Evolutionary conservation across 116 monocot species (phyloP), one percentile per base, ranked within the genome.

Genomic region (Posidonia oceanica): DNA sequence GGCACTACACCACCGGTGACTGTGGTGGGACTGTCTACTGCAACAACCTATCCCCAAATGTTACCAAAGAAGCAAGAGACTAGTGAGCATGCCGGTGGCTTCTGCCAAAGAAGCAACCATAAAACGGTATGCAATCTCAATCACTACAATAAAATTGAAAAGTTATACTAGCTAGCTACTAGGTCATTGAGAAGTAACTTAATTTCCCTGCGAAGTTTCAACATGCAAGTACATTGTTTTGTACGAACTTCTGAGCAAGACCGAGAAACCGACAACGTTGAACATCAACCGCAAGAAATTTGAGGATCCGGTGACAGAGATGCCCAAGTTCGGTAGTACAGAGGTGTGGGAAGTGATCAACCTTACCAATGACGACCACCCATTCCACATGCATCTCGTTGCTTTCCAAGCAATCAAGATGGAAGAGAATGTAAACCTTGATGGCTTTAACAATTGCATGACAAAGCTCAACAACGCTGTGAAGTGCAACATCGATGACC

Each of bases 341-440:
- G 81, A 81, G 74, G 40, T 80, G 29, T 80, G 80, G 80, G 39
- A 76, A 14, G 80, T 80, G 66, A 80, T 80, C 61, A 76, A 80
- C 64, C 64, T 73, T 21, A 72, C 72, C 23, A 44, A 18, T 14
- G 72, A 72, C 61, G 21, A 60, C 48, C 72, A 72, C 52, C 72
- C 72, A 61, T 22, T 72, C 22, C 72, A 72, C 29, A 60, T 72
- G 18, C 72, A 72, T 44, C 62, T 62, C 14, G 62, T 23, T 7
- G 22, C 40, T 20, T 62, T 72, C 44, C 48, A 23, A 61, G 52
- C 61, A 1, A 16, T 72, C 12, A 52, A 62, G 62, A 13, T 13
- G 44, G 39, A 7, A 40, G 23, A 37, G 62, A 11, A 62, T 10
- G 61, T 52, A 3, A 4, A 62, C 61, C 42, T 51, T 1, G 48